Percentiles rank a stretch among this genome's conserved stretches.
These are phyloP conservation scores for Helicocarpus griseus DNA, from an alignment of 2,329 filamentous ascomycete species.

Conservation along the genomic window DNA sequence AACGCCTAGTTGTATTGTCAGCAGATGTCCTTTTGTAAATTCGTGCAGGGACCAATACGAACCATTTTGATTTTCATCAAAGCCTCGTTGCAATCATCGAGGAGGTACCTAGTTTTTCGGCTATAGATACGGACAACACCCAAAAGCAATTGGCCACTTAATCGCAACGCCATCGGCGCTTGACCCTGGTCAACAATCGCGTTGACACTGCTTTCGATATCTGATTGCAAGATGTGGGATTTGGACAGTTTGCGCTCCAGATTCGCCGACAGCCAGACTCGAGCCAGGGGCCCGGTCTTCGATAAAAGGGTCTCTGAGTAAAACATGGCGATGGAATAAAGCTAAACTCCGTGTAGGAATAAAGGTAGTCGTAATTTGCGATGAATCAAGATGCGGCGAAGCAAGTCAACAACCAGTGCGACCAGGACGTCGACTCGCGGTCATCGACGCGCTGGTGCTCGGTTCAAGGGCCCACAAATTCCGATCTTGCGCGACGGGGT, in stretches of 20 bases:
- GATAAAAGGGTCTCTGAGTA: constrained; percentile 93
- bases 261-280: constrained; percentile 97
- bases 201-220: constrained; percentile 88
- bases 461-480: neutral
- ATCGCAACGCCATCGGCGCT: constrained; percentile 85
- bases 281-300: constrained; percentile 93
- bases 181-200: constrained; percentile 89
- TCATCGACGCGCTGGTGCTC: constrained; percentile 6
- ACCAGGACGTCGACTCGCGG: constrained; percentile 3
- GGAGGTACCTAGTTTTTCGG: constrained; percentile 86
- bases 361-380: neutral
- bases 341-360: neutral
- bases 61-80: constrained; percentile 99
- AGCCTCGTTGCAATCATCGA: constrained; percentile 96
- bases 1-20: constrained; percentile 60
- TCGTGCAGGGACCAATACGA: constrained; percentile 21
- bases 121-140: constrained; percentile 97
- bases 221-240: constrained; percentile 87
- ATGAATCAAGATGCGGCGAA: neutral
- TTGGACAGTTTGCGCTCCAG: constrained; percentile 97
- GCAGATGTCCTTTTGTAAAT: constrained; percentile 11
- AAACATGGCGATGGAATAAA: constrained; percentile 59
- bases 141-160: constrained; percentile 87
- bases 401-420: neutral
- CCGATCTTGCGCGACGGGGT: neutral